Evolutionary conservation across 495 filamentous ascomycete species (phyloP).

Genomic region (Tuber aestivum): DNA sequence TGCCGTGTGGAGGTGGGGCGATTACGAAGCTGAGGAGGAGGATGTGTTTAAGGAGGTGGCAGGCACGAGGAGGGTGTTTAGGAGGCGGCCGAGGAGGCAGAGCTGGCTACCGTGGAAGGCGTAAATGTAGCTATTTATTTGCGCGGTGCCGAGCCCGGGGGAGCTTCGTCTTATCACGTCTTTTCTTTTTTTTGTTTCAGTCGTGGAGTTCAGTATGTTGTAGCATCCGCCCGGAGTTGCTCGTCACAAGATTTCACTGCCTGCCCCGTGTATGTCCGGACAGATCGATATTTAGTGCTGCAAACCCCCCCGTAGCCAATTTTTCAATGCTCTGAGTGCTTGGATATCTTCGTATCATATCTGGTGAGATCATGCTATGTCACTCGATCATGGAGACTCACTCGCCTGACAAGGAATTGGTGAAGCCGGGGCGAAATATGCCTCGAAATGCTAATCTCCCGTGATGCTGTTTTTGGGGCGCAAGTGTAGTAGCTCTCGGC

Average conservation of each 20-base stretch:
- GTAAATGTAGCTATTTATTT: not conserved
- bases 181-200: not conserved
- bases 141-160: not conserved
- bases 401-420: not conserved
- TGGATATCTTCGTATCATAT: not conserved
- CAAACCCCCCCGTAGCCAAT: not conserved
- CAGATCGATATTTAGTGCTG: not conserved
- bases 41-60: not conserved
- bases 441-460: not conserved
- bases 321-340: not conserved
- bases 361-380: not conserved
- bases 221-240: not conserved
- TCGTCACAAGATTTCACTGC: not conserved
- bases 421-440: not conserved
- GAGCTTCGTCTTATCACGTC: not conserved
- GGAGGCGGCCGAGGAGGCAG: not conserved
- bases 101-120: not conserved
- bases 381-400: not conserved
- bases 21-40: slow-evolving; percentile 6
- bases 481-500: too few species aligned
- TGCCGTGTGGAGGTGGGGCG: not conserved
- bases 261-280: not conserved
- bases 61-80: not conserved
- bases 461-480: not conserved
- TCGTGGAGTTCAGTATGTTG: slow-evolving; percentile 1